phyloP scores from a whole-genome alignment of 2,329 filamentous ascomycete genomes.

The Aschersonia sp. region DNA sequence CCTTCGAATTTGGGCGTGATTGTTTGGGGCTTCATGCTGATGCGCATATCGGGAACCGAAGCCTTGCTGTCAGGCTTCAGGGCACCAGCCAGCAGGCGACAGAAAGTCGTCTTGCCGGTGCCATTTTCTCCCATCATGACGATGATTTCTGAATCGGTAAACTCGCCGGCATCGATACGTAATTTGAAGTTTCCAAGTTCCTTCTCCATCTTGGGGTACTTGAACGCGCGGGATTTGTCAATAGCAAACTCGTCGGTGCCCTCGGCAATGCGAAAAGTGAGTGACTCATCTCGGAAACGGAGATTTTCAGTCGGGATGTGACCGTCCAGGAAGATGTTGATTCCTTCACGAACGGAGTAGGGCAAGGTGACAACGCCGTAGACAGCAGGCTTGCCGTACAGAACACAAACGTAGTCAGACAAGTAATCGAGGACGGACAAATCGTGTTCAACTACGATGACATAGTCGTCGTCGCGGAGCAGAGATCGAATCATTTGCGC shows the following conservation, averaged over 20 bases:
- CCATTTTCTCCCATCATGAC: constrained; percentile 99
- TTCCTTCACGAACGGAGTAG: constrained; percentile 91
- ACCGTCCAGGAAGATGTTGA: constrained; percentile 98
- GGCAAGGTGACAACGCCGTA: constrained; percentile 97
- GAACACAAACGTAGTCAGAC: constrained; percentile 94
- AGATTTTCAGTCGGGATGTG: constrained; percentile 97
- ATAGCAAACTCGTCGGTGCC: constrained; percentile 75
- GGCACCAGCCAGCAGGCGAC: constrained; percentile 84
- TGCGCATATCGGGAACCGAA: constrained; percentile 83
- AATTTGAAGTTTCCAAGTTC: constrained; percentile 82
- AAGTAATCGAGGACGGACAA: constrained; percentile 96
- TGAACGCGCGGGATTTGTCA: constrained; percentile 74
- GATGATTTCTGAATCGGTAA: constrained; percentile 96
- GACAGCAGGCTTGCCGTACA: constrained; percentile 88
- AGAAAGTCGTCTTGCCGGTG: constrained; percentile 98
- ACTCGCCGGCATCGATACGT: constrained; percentile 65
- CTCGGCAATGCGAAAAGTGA: constrained; percentile 90
- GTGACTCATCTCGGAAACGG: constrained; percentile 91
- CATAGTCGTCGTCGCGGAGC: constrained; percentile 78
- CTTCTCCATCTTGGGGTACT: constrained; percentile 86
- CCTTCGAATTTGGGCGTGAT: constrained; percentile 98
- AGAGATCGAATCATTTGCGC: constrained; percentile 87
- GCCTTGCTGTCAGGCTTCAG: constrained; percentile 75
- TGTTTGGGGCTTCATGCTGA: constrained; percentile 98
- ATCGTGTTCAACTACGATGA: constrained; percentile 99